phyloP scores from a whole-genome alignment of 1,284 basidiomycete genomes.

The Leucoagaricus sp. region DNA sequence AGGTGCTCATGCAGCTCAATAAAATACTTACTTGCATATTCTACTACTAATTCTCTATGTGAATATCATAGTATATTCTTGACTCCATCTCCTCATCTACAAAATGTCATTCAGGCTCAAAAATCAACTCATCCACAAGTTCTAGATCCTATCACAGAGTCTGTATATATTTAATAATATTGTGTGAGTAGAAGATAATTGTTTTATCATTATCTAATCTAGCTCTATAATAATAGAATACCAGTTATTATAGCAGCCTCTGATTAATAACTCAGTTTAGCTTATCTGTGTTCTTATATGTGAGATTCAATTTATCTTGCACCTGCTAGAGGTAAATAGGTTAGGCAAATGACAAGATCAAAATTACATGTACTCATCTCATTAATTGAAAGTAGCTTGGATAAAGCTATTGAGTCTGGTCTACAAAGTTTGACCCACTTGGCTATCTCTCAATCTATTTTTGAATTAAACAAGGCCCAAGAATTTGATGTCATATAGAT shows the following conservation, averaged over 20 bases:
- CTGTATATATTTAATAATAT: constrained; percentile 26
- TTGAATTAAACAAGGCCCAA: constrained; percentile 18
- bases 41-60: constrained; percentile 29
- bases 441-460: constrained; percentile 22
- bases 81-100: background rate
- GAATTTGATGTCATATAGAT: background rate
- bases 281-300: constrained; percentile 21
- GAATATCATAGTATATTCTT: constrained; percentile 21
- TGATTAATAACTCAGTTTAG: constrained; percentile 26
- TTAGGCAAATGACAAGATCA: background rate
- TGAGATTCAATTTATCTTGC: constrained; percentile 19
- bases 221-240: constrained; percentile 24
- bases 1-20: too few relatives aligned
- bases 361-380: background rate
- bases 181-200: constrained; percentile 28
- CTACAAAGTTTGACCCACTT: constrained; percentile 23
- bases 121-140: constrained; percentile 17
- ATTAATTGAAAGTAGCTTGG: background rate
- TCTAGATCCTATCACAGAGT: constrained; percentile 24
- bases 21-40: constrained; percentile 18
- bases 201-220: constrained; percentile 23
- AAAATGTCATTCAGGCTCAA: constrained; percentile 12
- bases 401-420: constrained; percentile 18
- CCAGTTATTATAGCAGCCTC: constrained; percentile 22
- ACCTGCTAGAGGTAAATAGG: constrained; percentile 16